Evolutionary conservation across 2,329 filamentous ascomycete species (phyloP).

Genomic region (Aspergillus sclerotialis): DNA sequence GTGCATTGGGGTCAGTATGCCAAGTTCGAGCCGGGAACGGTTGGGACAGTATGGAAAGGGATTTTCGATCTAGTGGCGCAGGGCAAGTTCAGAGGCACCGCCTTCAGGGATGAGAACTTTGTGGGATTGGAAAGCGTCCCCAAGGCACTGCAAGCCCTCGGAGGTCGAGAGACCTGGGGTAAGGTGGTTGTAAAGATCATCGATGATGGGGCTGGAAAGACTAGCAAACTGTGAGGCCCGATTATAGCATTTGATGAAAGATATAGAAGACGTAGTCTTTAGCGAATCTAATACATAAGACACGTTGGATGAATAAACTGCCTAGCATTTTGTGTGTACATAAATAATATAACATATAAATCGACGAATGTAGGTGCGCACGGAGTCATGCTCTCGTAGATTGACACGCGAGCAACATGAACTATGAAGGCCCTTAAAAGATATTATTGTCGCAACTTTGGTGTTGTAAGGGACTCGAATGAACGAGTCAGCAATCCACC

Average conservation of each 20-base stretch:
- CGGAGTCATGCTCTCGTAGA: slow-evolving; percentile 41
- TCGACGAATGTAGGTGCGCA: slow-evolving; percentile 33
- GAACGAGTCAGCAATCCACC: slow-evolving; percentile 1
- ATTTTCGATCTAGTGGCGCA: slow-evolving; percentile 69
- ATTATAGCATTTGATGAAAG: slow-evolving; percentile 1
- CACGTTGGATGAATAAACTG: too few relatives aligned
- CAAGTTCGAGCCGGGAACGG: slow-evolving; percentile 61
- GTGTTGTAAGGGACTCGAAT: slow-evolving; percentile 6
- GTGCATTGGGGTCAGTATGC: slow-evolving; percentile 88
- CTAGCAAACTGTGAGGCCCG: slow-evolving; percentile 26
- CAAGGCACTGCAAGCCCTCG: slow-evolving; percentile 68
- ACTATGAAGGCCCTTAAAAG: slow-evolving; percentile 44
- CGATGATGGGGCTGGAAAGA: slow-evolving; percentile 56
- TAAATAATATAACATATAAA: too few relatives aligned
- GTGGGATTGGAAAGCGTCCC: slow-evolving; percentile 74
- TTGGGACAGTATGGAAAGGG: slow-evolving; percentile 71
- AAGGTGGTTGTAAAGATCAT: slow-evolving; percentile 89
- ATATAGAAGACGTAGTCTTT: not conserved
- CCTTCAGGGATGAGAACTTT: slow-evolving; percentile 75
- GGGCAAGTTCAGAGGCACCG: slow-evolving; percentile 74
- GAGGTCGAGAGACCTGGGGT: slow-evolving; percentile 80
- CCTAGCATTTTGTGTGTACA: too few relatives aligned
- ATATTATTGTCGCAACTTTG: slow-evolving; percentile 32
- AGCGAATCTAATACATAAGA: slow-evolving; percentile 1
- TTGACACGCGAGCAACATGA: slow-evolving; percentile 29